phyloP scores from a whole-genome alignment of 192 early-diverging fungal species.

The Backusella australiensis region DNA sequence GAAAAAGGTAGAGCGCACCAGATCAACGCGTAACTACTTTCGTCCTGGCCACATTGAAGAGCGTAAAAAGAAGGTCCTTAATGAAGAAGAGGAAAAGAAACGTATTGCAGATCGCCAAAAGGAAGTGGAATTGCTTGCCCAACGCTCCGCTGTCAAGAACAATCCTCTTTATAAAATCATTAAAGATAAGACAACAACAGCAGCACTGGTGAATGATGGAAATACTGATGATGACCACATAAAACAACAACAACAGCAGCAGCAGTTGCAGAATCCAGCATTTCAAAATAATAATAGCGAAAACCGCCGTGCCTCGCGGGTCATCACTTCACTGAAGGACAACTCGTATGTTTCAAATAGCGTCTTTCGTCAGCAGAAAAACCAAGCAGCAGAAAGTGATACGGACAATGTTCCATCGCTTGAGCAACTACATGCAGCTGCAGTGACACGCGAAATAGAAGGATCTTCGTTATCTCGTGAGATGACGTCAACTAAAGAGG shows the following conservation, averaged over 20 bases:
- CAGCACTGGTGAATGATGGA: background rate
- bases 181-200: background rate
- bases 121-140: conserved; percentile 19
- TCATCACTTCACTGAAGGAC: conserved; percentile 14
- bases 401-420: background rate
- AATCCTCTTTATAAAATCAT: conserved; percentile 24
- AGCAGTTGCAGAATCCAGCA: background rate
- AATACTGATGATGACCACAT: background rate
- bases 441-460: background rate
- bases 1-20: background rate
- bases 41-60: conserved; percentile 22
- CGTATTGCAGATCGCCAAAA: conserved; percentile 9
- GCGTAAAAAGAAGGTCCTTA: conserved; percentile 8
- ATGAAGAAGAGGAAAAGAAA: conserved; percentile 18
- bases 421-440: conserved; percentile 4
- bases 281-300: background rate
- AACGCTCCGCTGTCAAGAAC: conserved; percentile 27
- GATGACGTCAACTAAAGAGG: background rate
- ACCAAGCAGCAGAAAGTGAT: background rate
- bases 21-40: conserved; percentile 21
- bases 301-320: conserved; percentile 5
- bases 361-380: conserved; percentile 13
- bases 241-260: background rate
- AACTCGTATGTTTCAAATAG: conserved; percentile 21
- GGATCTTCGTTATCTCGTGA: background rate